Evolutionary conservation across 768 basidiomycete species (phyloP).

Genomic region (Termitomyces sp.): DNA sequence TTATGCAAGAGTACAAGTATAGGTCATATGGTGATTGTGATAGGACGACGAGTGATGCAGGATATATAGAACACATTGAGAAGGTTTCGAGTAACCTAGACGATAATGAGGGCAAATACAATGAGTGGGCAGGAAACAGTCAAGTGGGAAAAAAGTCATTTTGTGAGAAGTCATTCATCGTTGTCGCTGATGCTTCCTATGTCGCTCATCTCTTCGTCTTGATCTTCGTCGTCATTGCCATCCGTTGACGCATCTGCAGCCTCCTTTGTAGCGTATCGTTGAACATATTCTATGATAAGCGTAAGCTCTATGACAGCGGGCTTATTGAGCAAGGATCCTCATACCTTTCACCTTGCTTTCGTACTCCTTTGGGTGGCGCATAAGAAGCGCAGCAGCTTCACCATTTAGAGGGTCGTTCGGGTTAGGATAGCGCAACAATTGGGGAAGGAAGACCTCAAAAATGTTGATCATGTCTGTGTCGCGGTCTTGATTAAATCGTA

Average conservation of each 20-base stretch:
- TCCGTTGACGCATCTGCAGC: slow-evolving; percentile 73
- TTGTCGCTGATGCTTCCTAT: slow-evolving; percentile 79
- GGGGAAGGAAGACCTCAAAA: slow-evolving; percentile 97
- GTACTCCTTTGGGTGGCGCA: slow-evolving; percentile 97
- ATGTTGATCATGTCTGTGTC: slow-evolving; percentile 96
- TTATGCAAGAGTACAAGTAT: slow-evolving; percentile 13
- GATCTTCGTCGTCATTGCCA: slow-evolving; percentile 61
- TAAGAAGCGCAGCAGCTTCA: slow-evolving; percentile 93
- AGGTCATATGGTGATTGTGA: slow-evolving; percentile 2
- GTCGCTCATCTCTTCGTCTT: slow-evolving; percentile 87
- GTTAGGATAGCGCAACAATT: slow-evolving; percentile 95
- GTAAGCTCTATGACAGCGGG: not conserved
- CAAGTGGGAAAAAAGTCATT: not conserved
- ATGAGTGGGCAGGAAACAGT: slow-evolving; percentile 2
- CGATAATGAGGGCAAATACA: slow-evolving; percentile 10
- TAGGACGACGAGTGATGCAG: slow-evolving; percentile 6
- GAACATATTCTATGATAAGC: slow-evolving; percentile 82
- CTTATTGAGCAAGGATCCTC: slow-evolving; percentile 10
- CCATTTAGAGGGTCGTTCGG: slow-evolving; percentile 98
- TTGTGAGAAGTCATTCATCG: slow-evolving; percentile 36
- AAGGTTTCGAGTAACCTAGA: slow-evolving; percentile 1
- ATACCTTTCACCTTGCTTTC: slow-evolving; percentile 90
- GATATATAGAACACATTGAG: slow-evolving; percentile 16
- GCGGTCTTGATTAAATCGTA: slow-evolving; percentile 1
- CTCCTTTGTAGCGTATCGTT: slow-evolving; percentile 89